A percentile compares a stretch with the other conserved stretches of the same genome.
phyloP scores from a whole-genome alignment of 192 early-diverging fungal species.

The Anaeromyces robustus region DNA sequence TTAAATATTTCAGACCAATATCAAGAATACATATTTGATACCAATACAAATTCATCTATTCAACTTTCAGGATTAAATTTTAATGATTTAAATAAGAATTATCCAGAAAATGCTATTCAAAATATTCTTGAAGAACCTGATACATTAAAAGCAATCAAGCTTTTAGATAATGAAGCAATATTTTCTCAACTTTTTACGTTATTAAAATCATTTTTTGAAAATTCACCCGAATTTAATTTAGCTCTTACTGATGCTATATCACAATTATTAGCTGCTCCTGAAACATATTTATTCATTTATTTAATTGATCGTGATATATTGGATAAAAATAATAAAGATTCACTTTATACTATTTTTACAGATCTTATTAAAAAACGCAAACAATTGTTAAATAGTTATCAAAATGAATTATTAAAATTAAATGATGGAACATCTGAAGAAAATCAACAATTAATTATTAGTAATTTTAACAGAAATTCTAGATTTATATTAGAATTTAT shows the following conservation, averaged over 20 bases:
- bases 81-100: background rate
- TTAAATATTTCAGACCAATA: background rate
- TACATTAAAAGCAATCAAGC: background rate
- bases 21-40: background rate
- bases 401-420: background rate
- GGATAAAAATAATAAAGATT: background rate
- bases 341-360: background rate
- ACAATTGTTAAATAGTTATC: background rate
- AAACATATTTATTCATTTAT: background rate
- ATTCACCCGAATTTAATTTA: background rate
- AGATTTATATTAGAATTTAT: background rate
- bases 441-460: background rate
- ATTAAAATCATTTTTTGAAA: background rate
- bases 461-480: background rate
- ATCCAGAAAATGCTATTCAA: background rate
- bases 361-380: background rate
- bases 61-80: background rate
- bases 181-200: background rate
- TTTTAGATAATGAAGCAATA: background rate
- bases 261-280: background rate
- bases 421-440: too few relatives aligned
- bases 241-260: background rate
- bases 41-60: background rate
- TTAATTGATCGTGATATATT: background rate
- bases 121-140: background rate